Percentiles rank a stretch among this genome's conserved stretches.
Evolutionary conservation across 371 early-diverging fungal genomes (phyloP).

Genomic region (Mortierella sp.): DNA sequence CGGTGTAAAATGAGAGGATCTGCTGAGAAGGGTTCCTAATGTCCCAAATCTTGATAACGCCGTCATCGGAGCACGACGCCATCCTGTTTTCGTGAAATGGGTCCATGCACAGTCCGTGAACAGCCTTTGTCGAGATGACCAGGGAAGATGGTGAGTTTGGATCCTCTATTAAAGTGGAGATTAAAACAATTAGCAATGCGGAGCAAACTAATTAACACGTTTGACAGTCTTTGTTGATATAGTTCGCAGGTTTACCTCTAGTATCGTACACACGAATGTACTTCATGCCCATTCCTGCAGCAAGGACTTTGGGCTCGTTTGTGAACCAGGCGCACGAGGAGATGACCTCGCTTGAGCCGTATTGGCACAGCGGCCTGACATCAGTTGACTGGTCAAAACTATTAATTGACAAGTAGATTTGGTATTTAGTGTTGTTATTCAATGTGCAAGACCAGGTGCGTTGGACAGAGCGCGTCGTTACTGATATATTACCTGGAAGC

Average conservation of each 20-base stretch:
- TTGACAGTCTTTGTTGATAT: not conserved
- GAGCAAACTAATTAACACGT: too few relatives aligned
- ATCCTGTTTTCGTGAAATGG: slow-evolving; percentile 80
- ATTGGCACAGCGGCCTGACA: slow-evolving; percentile 69
- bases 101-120: slow-evolving; percentile 78
- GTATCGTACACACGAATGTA: slow-evolving; percentile 82
- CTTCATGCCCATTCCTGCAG: slow-evolving; percentile 85
- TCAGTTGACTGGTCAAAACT: slow-evolving; percentile 43
- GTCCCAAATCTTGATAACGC: slow-evolving; percentile 86
- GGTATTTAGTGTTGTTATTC: too few relatives aligned
- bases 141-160: slow-evolving; percentile 56
- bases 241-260: slow-evolving; percentile 59
- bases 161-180: slow-evolving; percentile 25
- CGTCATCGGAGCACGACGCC: slow-evolving; percentile 82
- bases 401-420: not conserved
- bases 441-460: too few relatives aligned
- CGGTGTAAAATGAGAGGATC: slow-evolving; percentile 54
- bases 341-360: slow-evolving; percentile 80
- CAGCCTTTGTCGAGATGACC: slow-evolving; percentile 79
- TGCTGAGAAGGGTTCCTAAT: slow-evolving; percentile 75
- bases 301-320: slow-evolving; percentile 64
- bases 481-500: slow-evolving; percentile 34
- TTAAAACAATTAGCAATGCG: not conserved
- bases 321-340: slow-evolving; percentile 83
- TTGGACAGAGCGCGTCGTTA: not conserved